phyloP scores from a whole-genome alignment of 805 yeast species.

The Grigorovia jiainica region DNA sequence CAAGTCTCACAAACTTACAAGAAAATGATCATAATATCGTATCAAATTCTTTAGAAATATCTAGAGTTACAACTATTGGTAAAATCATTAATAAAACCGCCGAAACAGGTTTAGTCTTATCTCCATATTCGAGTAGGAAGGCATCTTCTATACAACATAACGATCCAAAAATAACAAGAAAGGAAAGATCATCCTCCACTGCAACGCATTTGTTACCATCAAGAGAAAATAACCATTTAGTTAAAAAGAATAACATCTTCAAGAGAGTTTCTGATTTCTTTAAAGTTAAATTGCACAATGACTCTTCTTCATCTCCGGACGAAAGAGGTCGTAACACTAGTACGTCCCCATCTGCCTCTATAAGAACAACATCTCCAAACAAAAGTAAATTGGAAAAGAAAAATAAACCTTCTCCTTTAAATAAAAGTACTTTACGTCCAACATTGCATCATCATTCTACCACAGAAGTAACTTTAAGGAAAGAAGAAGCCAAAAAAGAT shows the following conservation, averaged over 20 bases:
- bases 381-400: neutral
- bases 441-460: constrained; percentile 3
- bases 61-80: constrained; percentile 9
- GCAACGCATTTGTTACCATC: neutral
- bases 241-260: constrained; percentile 24
- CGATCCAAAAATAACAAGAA: neutral
- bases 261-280: constrained; percentile 28
- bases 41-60: constrained; percentile 4
- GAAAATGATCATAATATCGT: constrained; percentile 7
- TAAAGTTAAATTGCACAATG: constrained; percentile 15
- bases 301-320: neutral
- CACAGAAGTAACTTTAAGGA: constrained; percentile 4
- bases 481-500: constrained; percentile 2
- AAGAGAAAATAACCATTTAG: constrained; percentile 1
- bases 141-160: neutral
- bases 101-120: constrained; percentile 4
- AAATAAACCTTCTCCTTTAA: neutral
- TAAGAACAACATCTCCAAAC: neutral
- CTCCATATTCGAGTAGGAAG: constrained; percentile 5
- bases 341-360: neutral
- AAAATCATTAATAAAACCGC: constrained; percentile 7
- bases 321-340: neutral
- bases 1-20: neutral
- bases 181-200: neutral
- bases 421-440: neutral